A percentile compares a stretch with the other conserved stretches of the same genome.
These are phyloP conservation scores for Inosperma sp. DNA, from an alignment of 768 basidiomycete species.

Conservation along the genomic window DNA sequence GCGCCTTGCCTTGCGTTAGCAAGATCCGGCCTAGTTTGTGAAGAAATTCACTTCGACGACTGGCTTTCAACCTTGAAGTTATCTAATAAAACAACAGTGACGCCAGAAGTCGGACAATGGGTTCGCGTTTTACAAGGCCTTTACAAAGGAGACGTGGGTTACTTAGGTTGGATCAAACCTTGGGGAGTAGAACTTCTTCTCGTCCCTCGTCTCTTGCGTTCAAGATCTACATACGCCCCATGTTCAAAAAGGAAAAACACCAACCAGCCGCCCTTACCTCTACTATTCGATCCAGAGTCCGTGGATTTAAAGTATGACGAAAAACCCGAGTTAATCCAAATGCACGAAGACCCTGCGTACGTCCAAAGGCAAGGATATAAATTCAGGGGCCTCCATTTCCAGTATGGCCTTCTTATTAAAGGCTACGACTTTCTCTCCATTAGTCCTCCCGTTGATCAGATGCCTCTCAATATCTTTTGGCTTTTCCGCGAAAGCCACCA, in stretches of 20 bases:
- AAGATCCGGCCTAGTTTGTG: neutral
- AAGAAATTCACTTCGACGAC: neutral
- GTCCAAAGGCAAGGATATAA: neutral
- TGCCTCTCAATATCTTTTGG: constrained; percentile 4
- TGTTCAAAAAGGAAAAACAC: too few relatives aligned
- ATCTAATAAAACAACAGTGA: neutral
- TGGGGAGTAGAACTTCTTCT: constrained; percentile 8
- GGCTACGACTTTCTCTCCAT: constrained; percentile 5
- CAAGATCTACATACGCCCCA: neutral
- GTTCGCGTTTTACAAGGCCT: constrained; percentile 9
- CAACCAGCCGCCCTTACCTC: neutral
- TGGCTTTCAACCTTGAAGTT: neutral
- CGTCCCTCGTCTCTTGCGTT: constrained; percentile 4
- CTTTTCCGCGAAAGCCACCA: constrained; percentile 6
- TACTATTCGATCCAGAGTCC: neutral
- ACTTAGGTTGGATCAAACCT: neutral
- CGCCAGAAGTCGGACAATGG: constrained; percentile 1
- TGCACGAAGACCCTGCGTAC: too few relatives aligned
- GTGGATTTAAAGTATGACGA: neutral
- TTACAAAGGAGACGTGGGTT: constrained; percentile 13
- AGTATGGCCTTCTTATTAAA: constrained; percentile 9
- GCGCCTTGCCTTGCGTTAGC: neutral
- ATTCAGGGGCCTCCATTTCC: neutral
- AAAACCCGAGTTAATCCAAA: neutral
- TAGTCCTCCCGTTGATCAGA: neutral